Evolutionary conservation across 768 basidiomycete genomes (phyloP), one percentile per base, ranked within the genome.

Genomic region (Russula olivacea): DNA sequence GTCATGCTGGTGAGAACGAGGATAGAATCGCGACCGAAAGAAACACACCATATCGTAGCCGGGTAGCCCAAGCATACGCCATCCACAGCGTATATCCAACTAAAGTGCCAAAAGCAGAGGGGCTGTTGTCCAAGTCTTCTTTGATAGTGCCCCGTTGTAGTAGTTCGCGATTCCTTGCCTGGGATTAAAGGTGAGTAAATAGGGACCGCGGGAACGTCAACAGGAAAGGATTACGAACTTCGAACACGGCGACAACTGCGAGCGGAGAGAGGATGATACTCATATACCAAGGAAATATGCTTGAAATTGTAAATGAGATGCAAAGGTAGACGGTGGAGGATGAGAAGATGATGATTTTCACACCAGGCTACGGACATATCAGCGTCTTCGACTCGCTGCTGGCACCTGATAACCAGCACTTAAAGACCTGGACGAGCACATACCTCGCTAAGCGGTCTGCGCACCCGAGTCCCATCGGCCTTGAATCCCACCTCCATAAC

Each of bases 401-500:
- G 6, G 30, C 3, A 30, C 6, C 30, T 28, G 2, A 28, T 4
- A 28, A 28, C 28, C 28, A 28, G 28, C 2, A 28, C 28, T 28
- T 28, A 28, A 28, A 28, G 28, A 2, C 28, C 28, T 30, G 30
- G 30, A 30, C 30, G 30, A 30, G 0, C 30, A 30, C 80, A 55
- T 64, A 88, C 88, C 68, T 93, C 89, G 69, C 81, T 88, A 38
- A 97, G 74, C 10, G 87, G 85, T 63, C 82, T 82, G 32, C 78
- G 75, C 68, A 81, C 82, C 68, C 82, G 81, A 45, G 82, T 74
- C 1, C 91, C 92, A 61, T 88, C 83, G 67, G 88, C 86, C 58
- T 83, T 81, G 79, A 88, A 80, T 0, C 91, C 91, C 17, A 89
- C 87, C 70, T 96, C 93, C 69, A 88, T 86, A 68, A 97, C 72